Conservation (phyloP, 495 filamentous ascomycete species). For the Penicillium riverlandense region DNA sequence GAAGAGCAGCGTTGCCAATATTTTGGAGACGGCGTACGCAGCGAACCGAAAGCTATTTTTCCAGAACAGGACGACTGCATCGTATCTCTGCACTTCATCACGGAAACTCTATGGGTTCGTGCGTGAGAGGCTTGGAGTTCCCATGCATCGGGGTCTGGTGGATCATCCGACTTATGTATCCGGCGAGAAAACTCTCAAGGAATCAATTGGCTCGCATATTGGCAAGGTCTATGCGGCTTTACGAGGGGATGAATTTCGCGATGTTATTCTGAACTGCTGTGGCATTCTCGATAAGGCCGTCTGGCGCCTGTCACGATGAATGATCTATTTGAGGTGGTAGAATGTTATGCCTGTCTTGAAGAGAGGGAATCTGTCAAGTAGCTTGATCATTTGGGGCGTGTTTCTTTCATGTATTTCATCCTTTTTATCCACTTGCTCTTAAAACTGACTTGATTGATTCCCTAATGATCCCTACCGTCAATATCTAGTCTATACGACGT, state of each 20-base stretch:
- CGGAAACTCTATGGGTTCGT: conserved; percentile 14
- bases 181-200: conserved; percentile 3
- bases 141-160: conserved; percentile 17
- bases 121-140: conserved; percentile 13
- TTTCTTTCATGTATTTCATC: too few relatives aligned
- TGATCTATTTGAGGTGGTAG: background rate
- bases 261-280: conserved; percentile 44
- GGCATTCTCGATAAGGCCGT: background rate
- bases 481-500: too few relatives aligned
- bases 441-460: too few relatives aligned
- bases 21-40: background rate
- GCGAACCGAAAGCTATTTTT: background rate
- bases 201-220: conserved; percentile 15
- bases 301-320: background rate
- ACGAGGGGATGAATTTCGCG: conserved; percentile 6
- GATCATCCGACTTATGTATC: conserved; percentile 18
- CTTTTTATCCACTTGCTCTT: too few relatives aligned
- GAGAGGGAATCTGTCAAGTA: too few relatives aligned
- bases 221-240: conserved; percentile 15
- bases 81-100: conserved; percentile 14
- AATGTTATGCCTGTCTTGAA: too few relatives aligned
- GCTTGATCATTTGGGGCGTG: too few relatives aligned
- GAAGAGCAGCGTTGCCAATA: background rate
- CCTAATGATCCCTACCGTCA: too few relatives aligned
- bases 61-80: background rate